Base-by-base conservation (phyloP, 495 filamentous ascomycete species). In the Chaetomium cochliodes region DNA sequence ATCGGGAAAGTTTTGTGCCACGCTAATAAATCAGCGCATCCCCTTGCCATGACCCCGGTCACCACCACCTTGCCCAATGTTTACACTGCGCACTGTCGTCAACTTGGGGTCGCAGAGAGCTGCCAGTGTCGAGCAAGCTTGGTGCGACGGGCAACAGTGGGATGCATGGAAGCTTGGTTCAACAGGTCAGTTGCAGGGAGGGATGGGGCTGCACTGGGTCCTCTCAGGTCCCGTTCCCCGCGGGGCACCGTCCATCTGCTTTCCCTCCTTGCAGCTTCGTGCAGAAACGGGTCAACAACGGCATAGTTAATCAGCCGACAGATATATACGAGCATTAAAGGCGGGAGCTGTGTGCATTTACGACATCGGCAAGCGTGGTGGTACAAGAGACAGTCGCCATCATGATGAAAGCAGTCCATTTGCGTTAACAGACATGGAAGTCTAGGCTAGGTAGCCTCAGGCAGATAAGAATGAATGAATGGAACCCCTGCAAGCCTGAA, bases 21-120 rank as follows among this genome's bases (percentile, higher is more conserved):
- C 33, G 46, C 30, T 26, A 11, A 23, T 22, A 49, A 49, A 47
- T 64, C 50, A 47, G 61, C 57, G 57, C 57, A 59, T 20, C 16
- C 13, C 56, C 56, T 47, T 25, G 61, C 47, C 41, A 30, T 37
- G 41, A 57, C 42, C 61, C 53, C 25, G 33, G 61, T 46, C 41
- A 25, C 33, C 41, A 25, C 33, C 39, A 61, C 28, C 28, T 30
- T 30, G 23, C 20, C 26, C 12, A 53, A 52, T 61, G 59, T 61
- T 61, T 61, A 61, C 49, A 61, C 47, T 20, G 26, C 58, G 58
- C 46, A 50, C 11, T 37, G 22, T 51, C 57, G 33, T 20, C 46
- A 50, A 23, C 46, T 50, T n/a, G 46, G 46, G 51, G 49, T 49
- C 58, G 58, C 58, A 49, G 22, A 18, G 16, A 58, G 39, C 56